A percentile compares a stretch with the other conserved stretches of the same genome.
phyloP scores from a whole-genome alignment of 1,284 basidiomycete species.

The Kwoniella shivajii region DNA sequence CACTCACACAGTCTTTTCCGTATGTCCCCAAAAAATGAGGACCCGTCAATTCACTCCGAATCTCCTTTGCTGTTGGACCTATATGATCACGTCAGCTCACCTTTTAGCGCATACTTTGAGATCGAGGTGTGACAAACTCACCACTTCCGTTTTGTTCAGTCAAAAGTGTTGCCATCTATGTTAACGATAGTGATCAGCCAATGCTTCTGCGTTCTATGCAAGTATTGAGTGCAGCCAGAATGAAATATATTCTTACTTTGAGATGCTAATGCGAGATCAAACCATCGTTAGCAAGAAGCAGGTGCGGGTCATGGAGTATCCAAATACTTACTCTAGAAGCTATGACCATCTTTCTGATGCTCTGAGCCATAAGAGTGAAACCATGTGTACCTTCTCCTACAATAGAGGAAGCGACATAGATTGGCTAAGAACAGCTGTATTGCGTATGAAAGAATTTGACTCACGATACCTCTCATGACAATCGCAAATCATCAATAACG shows the following conservation, averaged over 20 bases:
- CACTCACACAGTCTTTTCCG: conserved; percentile 18
- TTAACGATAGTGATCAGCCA: background rate
- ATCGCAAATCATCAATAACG: conserved; percentile 77
- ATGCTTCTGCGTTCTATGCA: no score
- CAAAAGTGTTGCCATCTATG: conserved; percentile 13
- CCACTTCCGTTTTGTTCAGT: conserved; percentile 15
- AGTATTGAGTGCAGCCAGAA: no score
- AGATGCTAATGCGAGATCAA: no score
- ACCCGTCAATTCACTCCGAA: conserved; percentile 1
- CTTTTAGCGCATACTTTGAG: background rate
- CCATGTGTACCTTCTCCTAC: conserved; percentile 60
- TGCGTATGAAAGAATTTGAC: conserved; percentile 43
- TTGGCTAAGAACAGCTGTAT: no score
- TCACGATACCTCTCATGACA: conserved; percentile 73
- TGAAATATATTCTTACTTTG: no score
- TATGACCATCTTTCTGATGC: conserved; percentile 72
- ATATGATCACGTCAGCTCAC: background rate
- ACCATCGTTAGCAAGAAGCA: background rate
- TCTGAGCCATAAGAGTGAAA: conserved; percentile 69
- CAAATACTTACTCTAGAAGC: conserved; percentile 63
- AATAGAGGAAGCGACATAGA: background rate
- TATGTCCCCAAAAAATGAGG: conserved; percentile 54
- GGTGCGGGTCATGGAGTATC: no score
- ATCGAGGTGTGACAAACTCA: background rate
- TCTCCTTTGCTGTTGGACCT: conserved; percentile 17